These are phyloP conservation scores for Vanilla planifolia DNA, from an alignment of 106 monocot genomes.

Conservation along the genomic window DNA sequence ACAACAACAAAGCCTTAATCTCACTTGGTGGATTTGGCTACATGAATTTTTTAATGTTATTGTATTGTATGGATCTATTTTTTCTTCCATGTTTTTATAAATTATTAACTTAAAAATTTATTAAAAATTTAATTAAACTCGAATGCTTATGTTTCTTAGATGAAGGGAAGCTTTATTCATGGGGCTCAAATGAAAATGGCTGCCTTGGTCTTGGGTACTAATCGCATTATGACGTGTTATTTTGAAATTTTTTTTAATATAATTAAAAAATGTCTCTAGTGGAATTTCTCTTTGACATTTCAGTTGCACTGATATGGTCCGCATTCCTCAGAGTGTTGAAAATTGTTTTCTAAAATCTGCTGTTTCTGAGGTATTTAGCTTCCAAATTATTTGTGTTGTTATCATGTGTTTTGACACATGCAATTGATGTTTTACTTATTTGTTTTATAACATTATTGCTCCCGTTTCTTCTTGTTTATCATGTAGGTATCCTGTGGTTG, in stretches of 20 bases:
- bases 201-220: conserved; percentile 93
- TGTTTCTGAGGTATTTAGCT: conserved; percentile 48
- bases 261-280: background rate
- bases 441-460: too few species aligned
- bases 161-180: conserved; percentile 59
- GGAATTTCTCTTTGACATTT: conserved; percentile 2
- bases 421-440: background rate
- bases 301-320: conserved; percentile 55
- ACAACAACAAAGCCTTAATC: too few species aligned
- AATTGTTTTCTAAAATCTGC: conserved; percentile 46
- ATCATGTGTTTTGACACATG: background rate
- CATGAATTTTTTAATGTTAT: too few species aligned
- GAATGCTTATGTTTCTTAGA: conserved; percentile 24
- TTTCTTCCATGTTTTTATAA: too few species aligned
- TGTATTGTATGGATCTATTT: too few species aligned
- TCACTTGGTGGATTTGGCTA: too few species aligned
- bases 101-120: too few species aligned
- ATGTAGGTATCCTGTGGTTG: conserved; percentile 93
- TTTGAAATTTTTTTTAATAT: conserved; percentile 4
- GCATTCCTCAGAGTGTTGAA: conserved; percentile 49
- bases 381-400: conserved; percentile 1
- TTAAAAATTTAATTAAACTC: background rate
- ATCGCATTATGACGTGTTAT: background rate
- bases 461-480: too few species aligned
- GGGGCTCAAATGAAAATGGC: conserved; percentile 99